phyloP scores from a whole-genome alignment of 371 early-diverging fungal genomes.

The Ecytonucleospora hepatopenaei region DNA sequence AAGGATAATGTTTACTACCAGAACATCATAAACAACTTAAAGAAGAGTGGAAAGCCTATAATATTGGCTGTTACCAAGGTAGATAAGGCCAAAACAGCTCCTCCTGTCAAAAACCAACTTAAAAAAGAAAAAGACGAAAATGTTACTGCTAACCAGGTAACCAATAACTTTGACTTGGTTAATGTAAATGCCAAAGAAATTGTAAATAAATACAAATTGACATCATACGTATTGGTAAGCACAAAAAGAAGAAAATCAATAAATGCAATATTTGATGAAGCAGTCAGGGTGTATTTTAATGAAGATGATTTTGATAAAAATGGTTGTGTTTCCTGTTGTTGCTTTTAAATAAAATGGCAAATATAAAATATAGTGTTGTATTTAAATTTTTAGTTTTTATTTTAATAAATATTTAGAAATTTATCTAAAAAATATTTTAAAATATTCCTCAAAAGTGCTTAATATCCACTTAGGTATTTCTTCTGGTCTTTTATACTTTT shows the following conservation, averaged over 20 bases:
- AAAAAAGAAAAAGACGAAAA: not conserved
- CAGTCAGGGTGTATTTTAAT: not conserved
- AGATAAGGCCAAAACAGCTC: constrained; percentile 66
- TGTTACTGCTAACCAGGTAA: not conserved
- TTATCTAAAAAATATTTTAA: too few relatives aligned
- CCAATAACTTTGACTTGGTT: not conserved
- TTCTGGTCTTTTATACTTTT: constrained; percentile 62
- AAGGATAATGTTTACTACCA: constrained; percentile 68
- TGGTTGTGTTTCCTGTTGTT: not conserved
- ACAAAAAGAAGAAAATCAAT: not conserved
- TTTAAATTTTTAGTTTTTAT: not conserved
- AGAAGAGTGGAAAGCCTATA: constrained; percentile 75
- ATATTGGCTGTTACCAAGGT: constrained; percentile 93
- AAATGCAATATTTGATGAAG: not conserved
- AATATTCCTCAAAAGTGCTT: constrained; percentile 3
- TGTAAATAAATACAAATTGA: not conserved
- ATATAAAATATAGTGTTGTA: too few relatives aligned
- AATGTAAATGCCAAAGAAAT: not conserved
- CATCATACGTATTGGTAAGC: not conserved
- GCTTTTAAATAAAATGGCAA: too few relatives aligned
- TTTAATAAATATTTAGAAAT: too few relatives aligned
- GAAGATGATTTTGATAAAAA: not conserved
- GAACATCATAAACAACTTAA: constrained; percentile 76
- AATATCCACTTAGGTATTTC: constrained; percentile 69
- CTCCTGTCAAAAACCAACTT: constrained; percentile 37